A percentile compares a stretch with the other conserved stretches of the same genome.
Conservation (phyloP, 495 filamentous ascomycete species). For the Hyaloscypha variabilis region DNA sequence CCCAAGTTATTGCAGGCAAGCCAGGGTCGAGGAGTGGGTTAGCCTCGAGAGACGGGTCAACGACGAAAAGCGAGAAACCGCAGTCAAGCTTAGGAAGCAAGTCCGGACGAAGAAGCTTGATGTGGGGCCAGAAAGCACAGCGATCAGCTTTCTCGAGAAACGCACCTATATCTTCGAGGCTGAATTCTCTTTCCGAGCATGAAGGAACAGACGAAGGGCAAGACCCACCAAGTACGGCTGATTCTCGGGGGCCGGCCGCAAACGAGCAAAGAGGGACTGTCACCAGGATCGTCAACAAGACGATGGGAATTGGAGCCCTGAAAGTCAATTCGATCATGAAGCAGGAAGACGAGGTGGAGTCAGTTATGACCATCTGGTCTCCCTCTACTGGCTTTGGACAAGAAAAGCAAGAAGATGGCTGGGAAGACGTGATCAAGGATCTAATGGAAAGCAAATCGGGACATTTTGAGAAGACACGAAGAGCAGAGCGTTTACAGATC, state of each 20-base stretch:
- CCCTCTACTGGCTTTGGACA: conserved; percentile 48
- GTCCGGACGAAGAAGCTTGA: conserved; percentile 75
- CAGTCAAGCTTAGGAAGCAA: conserved; percentile 38
- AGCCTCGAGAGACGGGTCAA: conserved; percentile 12
- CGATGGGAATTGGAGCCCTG: conserved; percentile 80
- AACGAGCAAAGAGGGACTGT: conserved; percentile 37
- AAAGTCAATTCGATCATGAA: conserved; percentile 77
- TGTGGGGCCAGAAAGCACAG: conserved; percentile 70
- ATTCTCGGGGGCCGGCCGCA: conserved; percentile 45
- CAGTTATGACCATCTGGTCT: conserved; percentile 78
- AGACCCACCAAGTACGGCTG: conserved; percentile 53
- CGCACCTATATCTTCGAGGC: conserved; percentile 38
- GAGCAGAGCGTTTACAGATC: conserved; percentile 73
- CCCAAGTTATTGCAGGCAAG: conserved; percentile 52
- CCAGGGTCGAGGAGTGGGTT: conserved; percentile 33
- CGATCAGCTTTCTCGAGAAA: conserved; percentile 49
- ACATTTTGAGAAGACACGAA: conserved; percentile 69
- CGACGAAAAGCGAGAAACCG: conserved; percentile 13
- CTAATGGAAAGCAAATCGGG: conserved; percentile 72
- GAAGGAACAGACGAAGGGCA: conserved; percentile 38
- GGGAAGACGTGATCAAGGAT: conserved; percentile 75
- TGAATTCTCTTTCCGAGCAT: conserved; percentile 52
- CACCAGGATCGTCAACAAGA: conserved; percentile 55
- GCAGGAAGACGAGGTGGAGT: conserved; percentile 75
- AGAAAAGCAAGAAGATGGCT: conserved; percentile 66